Evolutionary conservation across 176 grass and related monocot genomes (phyloP).

Genomic region (sorghum (Sorghum bicolor)): Sorghum_bicolor_NCBIv3 NC_012873.2:58247501-58248000

Average conservation of each 20-base stretch:
- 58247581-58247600: conserved; percentile 17
- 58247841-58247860: not conserved
- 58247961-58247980: conserved; percentile 17
- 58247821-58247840: not conserved
- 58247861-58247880: not conserved
- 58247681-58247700: not conserved
- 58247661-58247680: not conserved
- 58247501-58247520: not conserved
- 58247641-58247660: not conserved
- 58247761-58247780: not conserved
- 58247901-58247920: not conserved
- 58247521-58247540: not conserved
- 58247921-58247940: not conserved
- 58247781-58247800: not conserved
- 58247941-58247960: not conserved
- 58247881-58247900: not conserved
- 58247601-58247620: not conserved
- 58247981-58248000: not conserved
- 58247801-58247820: not conserved
- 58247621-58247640: not conserved
- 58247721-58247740: not conserved
- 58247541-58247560: not conserved
- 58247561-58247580: not conserved
- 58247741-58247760: not conserved
- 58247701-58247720: too few relatives aligned